Conservation (phyloP, 176 grass and related monocot species). For the Pontederia crassipes region DNA sequence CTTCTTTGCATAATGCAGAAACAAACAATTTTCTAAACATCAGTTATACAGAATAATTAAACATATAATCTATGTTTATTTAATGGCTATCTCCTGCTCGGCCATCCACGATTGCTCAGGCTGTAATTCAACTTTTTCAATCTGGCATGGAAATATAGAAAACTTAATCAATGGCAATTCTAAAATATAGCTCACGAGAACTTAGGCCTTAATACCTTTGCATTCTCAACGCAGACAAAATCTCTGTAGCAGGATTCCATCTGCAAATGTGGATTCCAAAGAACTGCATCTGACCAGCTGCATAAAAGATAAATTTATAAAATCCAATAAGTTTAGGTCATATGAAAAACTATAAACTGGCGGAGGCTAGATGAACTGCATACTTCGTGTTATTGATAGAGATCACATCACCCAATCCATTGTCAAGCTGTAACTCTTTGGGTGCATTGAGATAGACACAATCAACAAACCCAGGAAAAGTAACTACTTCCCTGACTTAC, state of each 20-base stretch:
- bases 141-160: conserved; percentile 30
- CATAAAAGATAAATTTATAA: conserved; percentile 18
- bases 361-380: neutral
- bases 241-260: conserved; percentile 97
- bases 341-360: conserved; percentile 1
- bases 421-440: conserved; percentile 55
- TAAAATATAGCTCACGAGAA: conserved; percentile 1
- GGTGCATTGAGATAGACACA: conserved; percentile 78
- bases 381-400: conserved; percentile 69
- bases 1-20: no score
- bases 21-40: no score
- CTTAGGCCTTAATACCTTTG: conserved; percentile 36
- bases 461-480: conserved; percentile 85
- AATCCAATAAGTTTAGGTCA: neutral
- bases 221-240: conserved; percentile 99
- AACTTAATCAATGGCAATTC: conserved; percentile 22
- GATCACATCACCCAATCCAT: conserved; percentile 88
- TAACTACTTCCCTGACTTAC: conserved; percentile 62
- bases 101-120: conserved; percentile 63
- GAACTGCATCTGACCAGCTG: conserved; percentile 90
- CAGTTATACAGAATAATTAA: no score
- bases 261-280: conserved; percentile 92
- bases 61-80: neutral
- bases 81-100: conserved; percentile 45
- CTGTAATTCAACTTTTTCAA: conserved; percentile 42